Conservation (phyloP, 192 early-diverging fungal genomes). For the Backusella liffmaniae region DNA sequence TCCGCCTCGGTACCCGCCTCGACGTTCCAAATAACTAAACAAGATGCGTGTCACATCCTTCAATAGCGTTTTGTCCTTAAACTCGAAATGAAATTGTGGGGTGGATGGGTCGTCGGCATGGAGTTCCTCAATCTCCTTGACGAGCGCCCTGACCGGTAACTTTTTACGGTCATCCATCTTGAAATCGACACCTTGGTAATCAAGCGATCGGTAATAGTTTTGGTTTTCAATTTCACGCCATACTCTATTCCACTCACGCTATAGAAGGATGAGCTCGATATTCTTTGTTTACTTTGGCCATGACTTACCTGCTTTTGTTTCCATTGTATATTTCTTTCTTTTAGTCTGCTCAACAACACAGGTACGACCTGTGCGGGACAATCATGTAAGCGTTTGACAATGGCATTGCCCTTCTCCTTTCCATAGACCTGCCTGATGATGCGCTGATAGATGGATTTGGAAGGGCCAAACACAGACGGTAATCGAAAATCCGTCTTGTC, state of each 20-base stretch:
- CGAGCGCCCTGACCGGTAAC: slow-evolving; percentile 69
- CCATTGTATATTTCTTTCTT: slow-evolving; percentile 99
- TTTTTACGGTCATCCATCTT: slow-evolving; percentile 82
- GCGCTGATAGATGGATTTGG: slow-evolving; percentile 83
- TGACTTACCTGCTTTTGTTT: slow-evolving; percentile 66
- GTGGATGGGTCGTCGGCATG: slow-evolving; percentile 64
- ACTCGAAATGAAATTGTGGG: slow-evolving; percentile 71
- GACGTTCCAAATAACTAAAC: slow-evolving; percentile 64
- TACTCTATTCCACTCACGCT: slow-evolving; percentile 93
- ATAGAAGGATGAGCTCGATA: background rate
- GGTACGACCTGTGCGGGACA: slow-evolving; percentile 89
- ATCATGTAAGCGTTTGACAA: slow-evolving; percentile 87
- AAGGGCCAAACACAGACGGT: slow-evolving; percentile 72
- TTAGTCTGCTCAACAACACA: slow-evolving; percentile 90
- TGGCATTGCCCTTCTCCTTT: slow-evolving; percentile 73
- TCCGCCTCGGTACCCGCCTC: slow-evolving; percentile 25
- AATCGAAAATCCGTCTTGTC: slow-evolving; percentile 72
- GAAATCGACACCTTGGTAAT: slow-evolving; percentile 92
- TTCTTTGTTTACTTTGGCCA: no score
- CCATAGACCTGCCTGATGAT: slow-evolving; percentile 96
- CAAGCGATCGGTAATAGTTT: slow-evolving; percentile 93
- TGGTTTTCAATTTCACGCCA: slow-evolving; percentile 94
- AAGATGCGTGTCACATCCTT: slow-evolving; percentile 74
- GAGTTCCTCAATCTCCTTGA: slow-evolving; percentile 84
- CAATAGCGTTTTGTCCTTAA: slow-evolving; percentile 72